Conservation (phyloP, 1,284 basidiomycete genomes). For the Irpex sp. region DNA sequence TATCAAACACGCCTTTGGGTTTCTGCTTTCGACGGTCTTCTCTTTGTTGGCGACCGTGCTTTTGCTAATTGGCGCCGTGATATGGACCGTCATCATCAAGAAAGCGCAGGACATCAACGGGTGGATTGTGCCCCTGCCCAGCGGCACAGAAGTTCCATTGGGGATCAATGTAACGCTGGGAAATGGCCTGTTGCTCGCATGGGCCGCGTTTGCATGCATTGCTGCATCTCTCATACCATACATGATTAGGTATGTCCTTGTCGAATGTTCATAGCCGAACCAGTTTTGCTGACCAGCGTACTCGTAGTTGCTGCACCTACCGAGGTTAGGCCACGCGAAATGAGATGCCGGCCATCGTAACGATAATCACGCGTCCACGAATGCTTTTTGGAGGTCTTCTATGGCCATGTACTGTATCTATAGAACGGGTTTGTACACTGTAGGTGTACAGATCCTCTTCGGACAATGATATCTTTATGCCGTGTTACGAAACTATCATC, state of each 20-base stretch:
- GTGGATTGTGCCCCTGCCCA: slow-evolving; percentile 37
- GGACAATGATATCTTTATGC: background rate
- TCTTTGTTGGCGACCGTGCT: slow-evolving; percentile 58
- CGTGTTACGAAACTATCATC: background rate
- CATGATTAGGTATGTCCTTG: slow-evolving; percentile 49
- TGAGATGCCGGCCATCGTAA: slow-evolving; percentile 18
- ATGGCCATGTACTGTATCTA: background rate
- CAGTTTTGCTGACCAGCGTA: background rate
- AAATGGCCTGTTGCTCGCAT: slow-evolving; percentile 57
- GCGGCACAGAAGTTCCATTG: slow-evolving; percentile 35
- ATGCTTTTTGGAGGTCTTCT: background rate
- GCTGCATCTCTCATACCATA: slow-evolving; percentile 66
- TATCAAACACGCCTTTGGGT: slow-evolving; percentile 59
- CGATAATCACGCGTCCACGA: background rate
- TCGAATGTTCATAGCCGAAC: no score
- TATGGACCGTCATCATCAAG: slow-evolving; percentile 75
- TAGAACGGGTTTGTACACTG: background rate
- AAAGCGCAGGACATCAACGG: slow-evolving; percentile 59
- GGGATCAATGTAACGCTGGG: slow-evolving; percentile 64
- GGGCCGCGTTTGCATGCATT: slow-evolving; percentile 68
- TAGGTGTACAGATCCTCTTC: background rate
- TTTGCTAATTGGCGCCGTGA: slow-evolving; percentile 63
- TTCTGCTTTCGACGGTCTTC: slow-evolving; percentile 63
- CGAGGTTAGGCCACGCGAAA: slow-evolving; percentile 43
- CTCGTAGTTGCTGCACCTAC: slow-evolving; percentile 60